Base-by-base conservation (phyloP, 1,284 basidiomycete genomes). In the Stygiomarasmius scandens region DNA sequence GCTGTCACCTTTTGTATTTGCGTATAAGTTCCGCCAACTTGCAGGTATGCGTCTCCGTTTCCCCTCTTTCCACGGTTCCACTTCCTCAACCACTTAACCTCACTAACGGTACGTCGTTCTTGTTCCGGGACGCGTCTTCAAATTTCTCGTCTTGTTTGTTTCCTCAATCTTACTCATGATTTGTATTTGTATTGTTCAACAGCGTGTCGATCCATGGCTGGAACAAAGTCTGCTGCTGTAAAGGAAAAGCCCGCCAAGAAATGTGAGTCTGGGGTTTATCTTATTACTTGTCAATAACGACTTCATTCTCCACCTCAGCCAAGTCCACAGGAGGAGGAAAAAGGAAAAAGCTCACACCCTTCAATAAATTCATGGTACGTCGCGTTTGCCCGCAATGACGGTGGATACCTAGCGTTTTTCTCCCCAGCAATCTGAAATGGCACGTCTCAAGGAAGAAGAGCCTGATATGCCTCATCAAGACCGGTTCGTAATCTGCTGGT, bases 341-440 rank as follows among this genome's bases (percentile, higher is more conserved):
- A 38, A 78, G 69, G 67, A 80, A 78, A 68, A 78, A 77, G 63
- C 63, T 89, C 49, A 86, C 85, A 34, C 79, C 82, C 10, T 92
- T 89, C 74, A 91, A 91, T 70, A 89, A 86, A 69, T 92, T 87
- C 70, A 90, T 91, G 87, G 87, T 79, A 58, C 54, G 70, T 63
- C 24, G 38, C 41, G 10, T 22, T n/a, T 27, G 29, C 20, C 23
- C n/a, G 25, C 27, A 19, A n/a, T n/a, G 10, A 27, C 24, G 23
- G 36, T 19, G 16, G 3, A 25, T 19, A 14, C 9, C 41, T 20
- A 45, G 11, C 29, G 4, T 41, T n/a, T 45, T 25, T 34, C 43
- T 22, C 24, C 19, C 58, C 23, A 80, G 79, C 71, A 89, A 75
- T 75, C 78, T 20, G 90, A 92, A 68, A 83, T 91, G 76, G 84